Conservation (phyloP, 164 flowering plant genomes). For the Vitis rupestris region DNA sequence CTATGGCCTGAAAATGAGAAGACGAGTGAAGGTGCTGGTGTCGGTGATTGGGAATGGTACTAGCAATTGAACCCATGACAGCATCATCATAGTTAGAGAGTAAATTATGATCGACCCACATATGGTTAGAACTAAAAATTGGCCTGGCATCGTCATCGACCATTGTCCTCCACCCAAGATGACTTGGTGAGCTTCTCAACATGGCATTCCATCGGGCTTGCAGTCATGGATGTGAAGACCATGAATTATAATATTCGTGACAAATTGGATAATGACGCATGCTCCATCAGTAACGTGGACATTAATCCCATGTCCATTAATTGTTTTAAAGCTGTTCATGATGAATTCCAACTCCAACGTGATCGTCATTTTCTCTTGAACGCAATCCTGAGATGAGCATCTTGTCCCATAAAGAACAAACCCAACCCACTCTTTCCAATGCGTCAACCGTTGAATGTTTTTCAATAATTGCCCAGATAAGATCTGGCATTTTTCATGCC, state of each 20-base stretch:
- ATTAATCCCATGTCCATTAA: conserved; percentile 59
- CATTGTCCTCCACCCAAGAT: conserved; percentile 69
- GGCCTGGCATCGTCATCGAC: conserved; percentile 84
- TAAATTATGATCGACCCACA: conserved; percentile 95
- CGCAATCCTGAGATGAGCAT: conserved; percentile 72
- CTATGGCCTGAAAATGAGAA: too few species aligned
- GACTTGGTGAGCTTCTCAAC: conserved; percentile 65
- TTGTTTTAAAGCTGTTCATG: conserved; percentile 72
- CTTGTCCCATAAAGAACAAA: conserved; percentile 28
- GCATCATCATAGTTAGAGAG: conserved; percentile 91
- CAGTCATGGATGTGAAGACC: conserved; percentile 69
- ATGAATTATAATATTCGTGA: conserved; percentile 60
- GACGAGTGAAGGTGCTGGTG: too few species aligned
- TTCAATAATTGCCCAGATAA: too few species aligned
- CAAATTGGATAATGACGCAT: conserved; percentile 58
- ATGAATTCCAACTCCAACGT: conserved; percentile 60
- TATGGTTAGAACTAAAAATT: conserved; percentile 85
- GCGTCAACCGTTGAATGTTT: too few species aligned
- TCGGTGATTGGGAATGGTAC: conserved; percentile 65
- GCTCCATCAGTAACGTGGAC: conserved; percentile 65
- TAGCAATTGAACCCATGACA: conserved; percentile 94
- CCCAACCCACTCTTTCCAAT: too few species aligned
- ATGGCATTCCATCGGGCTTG: conserved; percentile 67
- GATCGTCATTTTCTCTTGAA: conserved; percentile 69
- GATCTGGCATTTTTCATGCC: too few species aligned